Base-by-base conservation (phyloP, 163 green algal genomes). In the Scenedesmus sp. region DNA sequence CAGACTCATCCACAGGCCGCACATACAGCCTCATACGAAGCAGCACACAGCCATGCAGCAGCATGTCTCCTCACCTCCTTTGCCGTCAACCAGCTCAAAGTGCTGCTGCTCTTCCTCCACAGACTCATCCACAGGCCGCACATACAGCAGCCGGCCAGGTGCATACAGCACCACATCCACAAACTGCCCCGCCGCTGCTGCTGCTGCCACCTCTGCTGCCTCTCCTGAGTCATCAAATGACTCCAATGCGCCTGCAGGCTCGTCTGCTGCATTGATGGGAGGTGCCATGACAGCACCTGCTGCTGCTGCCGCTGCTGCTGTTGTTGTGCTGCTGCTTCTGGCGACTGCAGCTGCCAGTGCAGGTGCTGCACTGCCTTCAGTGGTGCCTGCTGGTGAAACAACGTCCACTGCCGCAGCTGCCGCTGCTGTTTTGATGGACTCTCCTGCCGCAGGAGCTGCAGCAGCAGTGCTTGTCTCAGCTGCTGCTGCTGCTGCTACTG, bases 91-190 rank as follows among this genome's bases (percentile, higher is more conserved):
- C 56, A 89, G 60, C 62, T 77, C 60, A 62, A 89, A 89, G 59
- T 57, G 59, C 23, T 89, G 84, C 59, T 89, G 7, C 13, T 79
- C 84, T 10, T 89, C 84, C 18, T 77, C 60, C 16, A 89, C 60
- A 56, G 6, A 13, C 23, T 82, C 84, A 77, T 89, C 84, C n/a
- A 82, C 56, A 20, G 84, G 84, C 62, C 62, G 20, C 56, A 89
- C 60, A 79, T 89, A 89, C 59, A 89, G 84, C 84, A 89, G 59
- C 62, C 84, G 84, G 8, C 84, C 84, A 82, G 84, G 84, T 4
- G 84, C 84, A 77, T 59, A 89, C 20, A 89, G 13, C 60, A 52
- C 18, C 60, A 81, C 84, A 57, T 89, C 84, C 6, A 79, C 60
- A n/a, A 89, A 16, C 18, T 55, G 7, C 2, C 84, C 84, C 1